Base-by-base conservation (phyloP, 2,329 filamentous ascomycete species). In the Aspergillus caelatus region DNA sequence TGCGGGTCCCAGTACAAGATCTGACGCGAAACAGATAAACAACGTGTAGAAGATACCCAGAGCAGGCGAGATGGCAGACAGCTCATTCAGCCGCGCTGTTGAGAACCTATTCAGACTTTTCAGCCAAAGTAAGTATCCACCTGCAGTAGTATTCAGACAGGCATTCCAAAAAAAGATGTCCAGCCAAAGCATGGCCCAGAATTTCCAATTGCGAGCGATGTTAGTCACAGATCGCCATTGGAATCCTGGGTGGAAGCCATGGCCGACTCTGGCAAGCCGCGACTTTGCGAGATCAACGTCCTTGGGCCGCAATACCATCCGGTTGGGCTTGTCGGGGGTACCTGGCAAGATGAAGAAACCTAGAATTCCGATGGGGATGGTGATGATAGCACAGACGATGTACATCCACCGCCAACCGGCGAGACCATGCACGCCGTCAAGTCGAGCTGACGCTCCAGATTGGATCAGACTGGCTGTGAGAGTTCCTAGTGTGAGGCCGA, bases 371-470 rank as follows among this genome's bases (percentile, higher is more conserved):
- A 87, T 74, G 0, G 84, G 84, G 14, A 88, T 82, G 1, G 86
- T 87, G 62, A 88, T 84, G 6, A 87, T 62, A 4, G 83, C 77
- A 58, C 79, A 80, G 69, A 86, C 83, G 53, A 85, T 83, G 67
- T 86, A 87, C 77, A 87, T 84, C 85, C 85, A 87, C n/a, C 83
- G 74, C 82, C 83, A 85, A 0, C 82, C 83, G 1, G 78, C 78
- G 0, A 84, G 74, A 0, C 83, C 83, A 28, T 80, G 72, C 4
- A 83, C 75, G 1, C 80, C 82, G 41, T 83, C 75, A 0, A 83
- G 74, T 1, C 77, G 70, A 0, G 74, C 67, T 0, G 78, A 79
- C 3, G 81, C 77, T 0, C 78, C 81, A 2, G 80, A 77, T 66
- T 82, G 80, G 58, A 86, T 82, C 16, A 86, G 73, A 0, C 83